A percentile compares a stretch with the other conserved stretches of the same genome.
Evolutionary conservation across 2,329 filamentous ascomycete genomes (phyloP).

Genomic region (Cadophora luteo-olivacea): DNA sequence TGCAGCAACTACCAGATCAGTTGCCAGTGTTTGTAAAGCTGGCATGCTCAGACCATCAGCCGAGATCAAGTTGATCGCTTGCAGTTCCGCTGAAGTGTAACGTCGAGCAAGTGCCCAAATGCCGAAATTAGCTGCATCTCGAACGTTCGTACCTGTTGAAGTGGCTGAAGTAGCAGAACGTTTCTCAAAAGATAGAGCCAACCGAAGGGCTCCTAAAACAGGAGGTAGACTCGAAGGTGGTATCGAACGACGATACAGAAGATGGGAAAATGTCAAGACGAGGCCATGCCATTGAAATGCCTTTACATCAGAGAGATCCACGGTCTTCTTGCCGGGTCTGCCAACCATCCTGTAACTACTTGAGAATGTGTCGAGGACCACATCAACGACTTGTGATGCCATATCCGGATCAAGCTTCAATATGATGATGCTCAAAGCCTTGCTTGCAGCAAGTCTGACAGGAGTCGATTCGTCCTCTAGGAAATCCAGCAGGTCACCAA

Average conservation of each 20-base stretch:
- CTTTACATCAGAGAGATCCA: constrained; percentile 72
- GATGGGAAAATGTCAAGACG: constrained; percentile 84
- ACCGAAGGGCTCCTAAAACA: constrained; percentile 77
- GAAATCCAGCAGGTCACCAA: constrained; percentile 80
- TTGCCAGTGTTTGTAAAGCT: constrained; percentile 79
- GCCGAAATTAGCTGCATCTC: constrained; percentile 95
- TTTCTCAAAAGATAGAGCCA: constrained; percentile 88
- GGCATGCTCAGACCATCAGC: constrained; percentile 43
- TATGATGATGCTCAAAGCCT: constrained; percentile 87
- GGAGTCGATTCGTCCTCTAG: constrained; percentile 89
- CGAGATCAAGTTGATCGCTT: constrained; percentile 58
- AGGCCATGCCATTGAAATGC: constrained; percentile 90
- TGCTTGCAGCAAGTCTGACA: constrained; percentile 88
- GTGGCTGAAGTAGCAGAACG: constrained; percentile 83
- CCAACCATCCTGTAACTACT: constrained; percentile 53
- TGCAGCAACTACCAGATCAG: constrained; percentile 80
- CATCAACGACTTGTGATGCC: constrained; percentile 86
- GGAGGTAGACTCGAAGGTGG: constrained; percentile 72
- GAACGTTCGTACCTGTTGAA: constrained; percentile 86
- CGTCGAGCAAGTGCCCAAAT: constrained; percentile 91
- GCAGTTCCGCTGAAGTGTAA: constrained; percentile 81
- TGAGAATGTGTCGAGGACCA: constrained; percentile 75
- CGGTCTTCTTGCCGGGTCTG: neutral
- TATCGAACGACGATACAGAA: constrained; percentile 84
- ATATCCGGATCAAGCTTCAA: constrained; percentile 80